Base-by-base conservation (phyloP, 2,329 filamentous ascomycete species). In the Emmonsia crescens region DNA sequence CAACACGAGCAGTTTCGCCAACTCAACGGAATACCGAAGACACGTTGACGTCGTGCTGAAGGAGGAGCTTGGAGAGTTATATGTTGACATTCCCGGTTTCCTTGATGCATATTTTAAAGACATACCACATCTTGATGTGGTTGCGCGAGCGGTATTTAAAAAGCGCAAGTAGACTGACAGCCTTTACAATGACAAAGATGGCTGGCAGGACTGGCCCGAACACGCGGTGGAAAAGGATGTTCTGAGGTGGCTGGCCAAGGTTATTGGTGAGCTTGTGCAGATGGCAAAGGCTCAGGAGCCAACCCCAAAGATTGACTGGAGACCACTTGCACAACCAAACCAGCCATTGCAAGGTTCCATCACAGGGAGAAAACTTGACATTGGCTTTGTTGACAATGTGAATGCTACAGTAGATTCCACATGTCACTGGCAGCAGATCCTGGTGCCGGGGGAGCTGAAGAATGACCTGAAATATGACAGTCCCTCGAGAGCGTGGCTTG, bases 391-490 rank as follows among this genome's bases (percentile, higher is more conserved):
- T 21, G 24, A 49, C 19, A 19, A 12, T 27, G n/a, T 36, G 24
- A 54, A 31, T 12, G 67, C 67, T 56, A 14, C 59, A 38, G 70
- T 71, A 52, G 63, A 70, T 49, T 66, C 64, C 29, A 42, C 63
- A 66, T 74, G 59, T 62, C 66, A 73, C 63, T 79, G 69, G 76
- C 73, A 68, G 8, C 70, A 78, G 40, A 75, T 82, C 59, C 71
- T 80, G 5, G 66, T 81, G 42, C 72, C 74, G 3, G 74, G 77
- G 63, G 76, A 80, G 66, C 69, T 81, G 16, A 79, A 79, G 67
- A 77, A 73, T 60, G 80, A 81, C 61, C 74, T 68, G 19, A 65
- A 63, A 8, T 71, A 74, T 24, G 75, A 81, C 61, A 77, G 42
- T 62, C 64, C 69, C 16, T 74, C 73, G 1, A 66, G 73, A 16